Base-by-base conservation (phyloP, 306 rosid species). In the Cicer judaicum region DNA sequence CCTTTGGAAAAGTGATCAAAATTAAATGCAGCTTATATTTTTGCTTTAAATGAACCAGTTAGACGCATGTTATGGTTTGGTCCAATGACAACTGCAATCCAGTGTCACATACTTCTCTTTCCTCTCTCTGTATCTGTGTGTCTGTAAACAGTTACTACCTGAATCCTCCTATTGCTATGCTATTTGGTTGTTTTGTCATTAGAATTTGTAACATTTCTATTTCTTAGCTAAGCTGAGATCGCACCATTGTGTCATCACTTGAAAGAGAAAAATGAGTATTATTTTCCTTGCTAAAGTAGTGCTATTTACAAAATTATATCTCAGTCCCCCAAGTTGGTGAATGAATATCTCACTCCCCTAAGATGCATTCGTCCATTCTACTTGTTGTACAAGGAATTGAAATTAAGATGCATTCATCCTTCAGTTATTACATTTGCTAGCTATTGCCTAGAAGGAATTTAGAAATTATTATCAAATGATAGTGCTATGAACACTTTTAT, bases 11-110 rank as follows among this genome's bases (percentile, higher is more conserved):
- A 5, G 18, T 21, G 55, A 72, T 40, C 10, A 55, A 41, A 55
- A 73, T 60, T 60, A 67, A 43, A 44, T 62, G 15, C 62, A 34
- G 42, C 61, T n/a, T 48, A 83, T 21, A 48, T 48, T 53, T 74
- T 42, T 55, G 47, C 52, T 77, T 77, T 65, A 8, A 10, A 34
- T 79, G 49, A 47, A 68, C 50, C 19, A 39, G 60, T 49, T 70
- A 38, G 49, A n/a, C 40, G 14, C 64, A 7, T 24, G 49, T 36
- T 50, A 50, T 5, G n/a, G 15, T 63, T 36, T 62, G 63, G 34
- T 63, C 10, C 73, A 41, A 63, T 42, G 41, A 44, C 52, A 10
- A 19, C 44, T 8, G 47, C 10, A 24, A 34, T 59, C 39, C 47
- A 54, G 6, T 53, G 19, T 55, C 40, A 65, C 39, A 24, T 56